Percentiles rank a stretch among this genome's conserved stretches.
Evolutionary conservation across 116 monocot genomes (phyloP).

Genomic region (Posidonia oceanica): DNA sequence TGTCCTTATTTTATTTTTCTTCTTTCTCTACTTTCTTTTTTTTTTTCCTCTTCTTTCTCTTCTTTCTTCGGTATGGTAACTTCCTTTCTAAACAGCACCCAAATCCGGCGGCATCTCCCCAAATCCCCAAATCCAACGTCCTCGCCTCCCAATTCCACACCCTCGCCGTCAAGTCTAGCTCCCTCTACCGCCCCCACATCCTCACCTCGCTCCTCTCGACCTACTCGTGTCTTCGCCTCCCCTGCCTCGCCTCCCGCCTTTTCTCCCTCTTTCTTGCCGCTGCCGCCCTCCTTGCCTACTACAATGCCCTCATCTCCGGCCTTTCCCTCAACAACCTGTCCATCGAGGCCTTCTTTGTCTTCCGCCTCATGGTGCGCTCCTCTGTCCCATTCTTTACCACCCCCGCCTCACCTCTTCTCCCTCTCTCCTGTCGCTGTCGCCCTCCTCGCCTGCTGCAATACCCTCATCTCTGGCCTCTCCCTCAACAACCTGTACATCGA

Average conservation of each 20-base stretch:
- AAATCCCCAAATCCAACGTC: constrained; percentile 5
- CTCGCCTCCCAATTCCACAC: constrained; percentile 25
- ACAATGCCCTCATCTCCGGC: constrained; percentile 18
- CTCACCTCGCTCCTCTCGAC: constrained; percentile 49
- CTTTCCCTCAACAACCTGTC: constrained; percentile 20
- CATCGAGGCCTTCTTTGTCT: constrained; percentile 11
- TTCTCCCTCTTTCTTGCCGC: neutral
- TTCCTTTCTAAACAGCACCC: too few species aligned
- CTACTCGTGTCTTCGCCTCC: constrained; percentile 46
- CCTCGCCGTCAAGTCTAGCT: constrained; percentile 27
- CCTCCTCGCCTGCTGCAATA: too few species aligned
- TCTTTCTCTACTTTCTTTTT: too few species aligned
- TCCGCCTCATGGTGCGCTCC: constrained; percentile 1
- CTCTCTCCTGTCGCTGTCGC: neutral
- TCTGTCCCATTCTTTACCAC: constrained; percentile 27
- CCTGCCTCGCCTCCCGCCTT: constrained; percentile 33
- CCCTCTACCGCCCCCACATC: constrained; percentile 23
- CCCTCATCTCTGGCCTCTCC: constrained; percentile 26
- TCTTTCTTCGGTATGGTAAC: too few species aligned
- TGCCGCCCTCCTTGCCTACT: too few species aligned
- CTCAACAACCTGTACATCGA: constrained; percentile 10
- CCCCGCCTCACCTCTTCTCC: constrained; percentile 22
- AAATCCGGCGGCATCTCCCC: constrained; percentile 29
- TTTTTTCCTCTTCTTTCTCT: too few species aligned
- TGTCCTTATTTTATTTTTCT: too few species aligned